Evolutionary conservation across 306 rosid species (phyloP).

Genomic region (Lathyrus aphaca): DNA sequence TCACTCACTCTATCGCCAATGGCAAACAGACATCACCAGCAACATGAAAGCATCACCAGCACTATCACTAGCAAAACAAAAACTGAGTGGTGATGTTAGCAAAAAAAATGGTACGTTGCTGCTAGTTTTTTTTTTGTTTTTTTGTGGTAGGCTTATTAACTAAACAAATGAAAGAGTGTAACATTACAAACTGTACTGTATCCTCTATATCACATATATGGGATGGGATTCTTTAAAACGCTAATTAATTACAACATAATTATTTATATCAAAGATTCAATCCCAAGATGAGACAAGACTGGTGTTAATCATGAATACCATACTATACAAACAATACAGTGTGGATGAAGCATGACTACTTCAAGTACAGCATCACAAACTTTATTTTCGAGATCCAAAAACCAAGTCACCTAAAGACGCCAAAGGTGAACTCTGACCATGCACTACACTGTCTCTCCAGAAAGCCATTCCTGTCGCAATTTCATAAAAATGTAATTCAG

Average conservation of each 20-base stretch:
- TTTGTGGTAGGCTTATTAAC: too few relatives aligned
- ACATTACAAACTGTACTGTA: slow-evolving; percentile 20
- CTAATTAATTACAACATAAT: slow-evolving; percentile 34
- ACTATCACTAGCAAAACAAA: too few relatives aligned
- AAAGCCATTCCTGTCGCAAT: slow-evolving; percentile 45
- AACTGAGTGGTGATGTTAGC: too few relatives aligned
- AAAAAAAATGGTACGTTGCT: too few relatives aligned
- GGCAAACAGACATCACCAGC: too few relatives aligned
- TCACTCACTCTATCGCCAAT: too few relatives aligned
- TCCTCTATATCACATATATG: slow-evolving; percentile 13
- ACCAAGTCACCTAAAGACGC: slow-evolving; percentile 46
- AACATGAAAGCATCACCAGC: too few relatives aligned
- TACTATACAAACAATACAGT: slow-evolving; percentile 2
- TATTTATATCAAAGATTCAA: slow-evolving; percentile 13
- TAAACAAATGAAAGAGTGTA: slow-evolving; percentile 15
- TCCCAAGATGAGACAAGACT: slow-evolving; percentile 12
- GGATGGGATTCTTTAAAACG: neutral
- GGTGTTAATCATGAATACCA: slow-evolving; percentile 13
- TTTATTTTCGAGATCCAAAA: slow-evolving; percentile 39
- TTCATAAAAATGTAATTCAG: slow-evolving; percentile 8
- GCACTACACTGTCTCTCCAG: slow-evolving; percentile 55
- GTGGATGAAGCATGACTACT: slow-evolving; percentile 16
- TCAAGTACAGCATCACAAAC: slow-evolving; percentile 30
- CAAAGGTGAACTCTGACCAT: slow-evolving; percentile 52
- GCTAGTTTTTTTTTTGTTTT: too few relatives aligned